These are phyloP conservation scores for Beauveria caledonica DNA, from an alignment of 2,329 filamentous ascomycete genomes.

Conservation along the genomic window DNA sequence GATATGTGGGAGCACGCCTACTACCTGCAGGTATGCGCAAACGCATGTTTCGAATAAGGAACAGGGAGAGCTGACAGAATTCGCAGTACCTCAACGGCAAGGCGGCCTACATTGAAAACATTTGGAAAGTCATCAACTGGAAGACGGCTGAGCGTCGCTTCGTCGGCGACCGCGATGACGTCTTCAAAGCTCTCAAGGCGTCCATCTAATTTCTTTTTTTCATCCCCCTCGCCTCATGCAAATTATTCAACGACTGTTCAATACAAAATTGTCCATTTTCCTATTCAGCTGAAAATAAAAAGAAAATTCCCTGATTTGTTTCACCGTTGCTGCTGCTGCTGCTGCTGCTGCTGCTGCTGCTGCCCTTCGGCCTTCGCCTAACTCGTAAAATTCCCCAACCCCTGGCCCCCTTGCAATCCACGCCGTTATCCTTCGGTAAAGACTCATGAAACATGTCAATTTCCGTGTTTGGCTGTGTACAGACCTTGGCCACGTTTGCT, in stretches of 20 bases:
- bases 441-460: background rate
- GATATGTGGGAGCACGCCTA: slow-evolving; percentile 96
- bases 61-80: no score
- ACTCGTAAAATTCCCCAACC: background rate
- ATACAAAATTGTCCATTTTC: background rate
- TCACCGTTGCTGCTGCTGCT: no score
- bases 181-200: slow-evolving; percentile 36
- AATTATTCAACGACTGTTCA: background rate
- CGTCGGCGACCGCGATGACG: slow-evolving; percentile 37
- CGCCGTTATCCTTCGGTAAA: background rate
- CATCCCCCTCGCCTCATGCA: background rate
- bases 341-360: no score
- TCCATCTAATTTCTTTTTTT: slow-evolving; percentile 24
- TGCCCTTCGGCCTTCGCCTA: background rate
- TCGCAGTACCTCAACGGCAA: slow-evolving; percentile 68
- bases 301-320: no score
- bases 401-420: no score
- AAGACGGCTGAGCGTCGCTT: slow-evolving; percentile 59
- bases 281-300: background rate
- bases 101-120: slow-evolving; percentile 64
- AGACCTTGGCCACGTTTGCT: no score
- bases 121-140: slow-evolving; percentile 77
- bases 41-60: no score
- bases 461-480: background rate
- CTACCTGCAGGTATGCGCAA: slow-evolving; percentile 62